Percentiles rank a stretch among this genome's conserved stretches.
Evolutionary conservation across 768 basidiomycete genomes (phyloP).

Genomic region (Scleroderma citrinum): DNA sequence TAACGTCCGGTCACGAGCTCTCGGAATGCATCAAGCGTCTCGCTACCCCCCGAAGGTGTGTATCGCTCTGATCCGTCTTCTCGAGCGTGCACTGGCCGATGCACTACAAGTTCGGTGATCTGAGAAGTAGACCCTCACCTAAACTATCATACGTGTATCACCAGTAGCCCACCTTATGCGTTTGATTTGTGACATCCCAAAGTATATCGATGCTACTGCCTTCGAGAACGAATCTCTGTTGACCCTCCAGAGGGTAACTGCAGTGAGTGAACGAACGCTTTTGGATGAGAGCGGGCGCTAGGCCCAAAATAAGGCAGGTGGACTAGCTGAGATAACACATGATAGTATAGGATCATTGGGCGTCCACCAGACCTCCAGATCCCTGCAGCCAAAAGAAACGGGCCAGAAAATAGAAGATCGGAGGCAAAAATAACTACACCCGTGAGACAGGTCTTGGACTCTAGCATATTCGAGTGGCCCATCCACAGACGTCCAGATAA

Average conservation of each 20-base stretch:
- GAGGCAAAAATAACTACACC: constrained; percentile 8
- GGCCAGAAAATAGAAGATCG: constrained; percentile 22
- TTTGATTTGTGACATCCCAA: constrained; percentile 17
- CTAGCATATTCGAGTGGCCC: neutral
- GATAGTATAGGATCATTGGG: constrained; percentile 10
- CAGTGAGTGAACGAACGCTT: constrained; percentile 19
- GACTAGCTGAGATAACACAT: constrained; percentile 2
- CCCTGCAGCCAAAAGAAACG: constrained; percentile 12
- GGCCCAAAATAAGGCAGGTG: constrained; percentile 13
- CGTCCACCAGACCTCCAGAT: constrained; percentile 2
- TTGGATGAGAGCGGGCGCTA: constrained; percentile 9
- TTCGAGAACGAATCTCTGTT: constrained; percentile 59
- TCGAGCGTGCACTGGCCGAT: constrained; percentile 30
- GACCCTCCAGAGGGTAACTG: constrained; percentile 40
- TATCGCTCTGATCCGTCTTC: constrained; percentile 20
- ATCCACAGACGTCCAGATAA: neutral
- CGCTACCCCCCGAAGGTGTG: constrained; percentile 22
- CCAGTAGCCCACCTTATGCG: constrained; percentile 12
- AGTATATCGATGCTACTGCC: constrained; percentile 27
- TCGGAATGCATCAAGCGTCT: constrained; percentile 15
- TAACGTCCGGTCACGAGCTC: too few species aligned
- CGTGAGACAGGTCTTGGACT: constrained; percentile 31
- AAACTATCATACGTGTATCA: constrained; percentile 7
- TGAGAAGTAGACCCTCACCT: constrained; percentile 1
- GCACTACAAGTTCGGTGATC: constrained; percentile 15